phyloP scores from a whole-genome alignment of 805 yeast species.

The Wickerhamiella sorbophila region DNA sequence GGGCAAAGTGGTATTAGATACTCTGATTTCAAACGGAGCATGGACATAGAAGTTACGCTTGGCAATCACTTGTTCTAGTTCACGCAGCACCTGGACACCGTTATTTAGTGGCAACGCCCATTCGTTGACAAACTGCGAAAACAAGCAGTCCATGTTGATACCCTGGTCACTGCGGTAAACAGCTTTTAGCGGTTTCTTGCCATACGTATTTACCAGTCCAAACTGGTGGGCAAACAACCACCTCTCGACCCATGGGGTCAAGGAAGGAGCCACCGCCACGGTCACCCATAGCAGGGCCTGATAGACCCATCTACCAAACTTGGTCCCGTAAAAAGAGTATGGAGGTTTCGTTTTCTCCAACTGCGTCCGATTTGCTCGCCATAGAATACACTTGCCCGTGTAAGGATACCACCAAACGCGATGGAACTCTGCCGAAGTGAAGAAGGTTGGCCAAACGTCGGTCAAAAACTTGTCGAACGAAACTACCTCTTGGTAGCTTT shows the following conservation, averaged over 20 bases:
- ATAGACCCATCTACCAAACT: slow-evolving; percentile 63
- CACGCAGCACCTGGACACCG: slow-evolving; percentile 55
- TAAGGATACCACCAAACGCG: slow-evolving; percentile 98
- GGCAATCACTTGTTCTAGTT: slow-evolving; percentile 35
- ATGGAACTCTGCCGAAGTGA: slow-evolving; percentile 83
- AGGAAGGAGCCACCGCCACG: slow-evolving; percentile 53
- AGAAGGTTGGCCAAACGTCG: slow-evolving; percentile 53
- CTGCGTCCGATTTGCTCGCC: slow-evolving; percentile 75
- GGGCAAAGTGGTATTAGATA: slow-evolving; percentile 54
- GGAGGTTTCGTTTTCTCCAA: slow-evolving; percentile 52
- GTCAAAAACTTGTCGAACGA: slow-evolving; percentile 57
- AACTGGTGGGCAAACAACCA: slow-evolving; percentile 79
- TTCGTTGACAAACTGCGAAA: slow-evolving; percentile 86
- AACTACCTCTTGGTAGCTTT: slow-evolving; percentile 69
- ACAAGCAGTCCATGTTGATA: slow-evolving; percentile 88
- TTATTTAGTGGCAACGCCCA: slow-evolving; percentile 86
- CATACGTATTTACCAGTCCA: slow-evolving; percentile 54
- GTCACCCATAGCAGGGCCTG: slow-evolving; percentile 68
- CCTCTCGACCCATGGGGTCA: slow-evolving; percentile 73
- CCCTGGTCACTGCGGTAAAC: slow-evolving; percentile 76
- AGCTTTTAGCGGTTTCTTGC: slow-evolving; percentile 42
- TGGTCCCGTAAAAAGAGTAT: slow-evolving; percentile 75
- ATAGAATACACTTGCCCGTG: slow-evolving; percentile 65
- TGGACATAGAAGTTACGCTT: slow-evolving; percentile 67
- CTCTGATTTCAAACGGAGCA: slow-evolving; percentile 89